Evolutionary conservation across 2,329 filamentous ascomycete species (phyloP), one percentile per base, ranked within the genome.

Genomic region (Sporothrix variecibatus): DNA sequence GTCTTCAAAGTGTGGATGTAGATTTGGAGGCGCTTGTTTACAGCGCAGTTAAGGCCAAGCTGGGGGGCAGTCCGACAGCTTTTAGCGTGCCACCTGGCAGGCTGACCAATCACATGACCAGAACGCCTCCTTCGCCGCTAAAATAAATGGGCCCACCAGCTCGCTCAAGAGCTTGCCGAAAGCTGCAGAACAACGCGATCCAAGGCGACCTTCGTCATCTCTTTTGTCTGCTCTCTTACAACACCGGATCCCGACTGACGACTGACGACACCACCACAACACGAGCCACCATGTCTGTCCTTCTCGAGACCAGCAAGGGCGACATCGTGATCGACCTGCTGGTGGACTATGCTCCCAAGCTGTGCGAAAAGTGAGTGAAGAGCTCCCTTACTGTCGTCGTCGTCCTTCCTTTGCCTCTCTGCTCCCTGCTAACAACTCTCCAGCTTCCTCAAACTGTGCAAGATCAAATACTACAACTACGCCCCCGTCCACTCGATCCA

Each of bases 401-500:
- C 17, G 0, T 26, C 15, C 20, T n/a, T 8, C 46, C 23, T 43
- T 51, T 34, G 1, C 7, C 0, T 20, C 9, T 28, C 3, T 15
- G 26, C 9, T 0, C 7, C 4, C 11, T n/a, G 20, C 71, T 26
- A 38, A 67, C 40, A 1, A 80, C 85, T 86, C 87, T 85, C 3
- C 83, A 97, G 94, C 87, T 98, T 99, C 83, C 86, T 99, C 74
- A 98, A 99, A 87, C 93, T 99, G 79, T 98, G 96, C 90, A 98
- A 98, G 85, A 87, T 94, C 84, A 99, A 98, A 86, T 99, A 98
- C 85, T 99, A 98, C 90, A 98, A 98, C 86, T 98, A 97, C 82
- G 91, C 94, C 6, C 96, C 95, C 34, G 86, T 98, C 72, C 94
- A 98, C 84, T 94, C 92, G 78, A 90, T 99, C 51, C 96, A 98